These are phyloP conservation scores for Bryopsis sp. DNA, from an alignment of 139 green algal genomes.

Conservation along the genomic window DNA sequence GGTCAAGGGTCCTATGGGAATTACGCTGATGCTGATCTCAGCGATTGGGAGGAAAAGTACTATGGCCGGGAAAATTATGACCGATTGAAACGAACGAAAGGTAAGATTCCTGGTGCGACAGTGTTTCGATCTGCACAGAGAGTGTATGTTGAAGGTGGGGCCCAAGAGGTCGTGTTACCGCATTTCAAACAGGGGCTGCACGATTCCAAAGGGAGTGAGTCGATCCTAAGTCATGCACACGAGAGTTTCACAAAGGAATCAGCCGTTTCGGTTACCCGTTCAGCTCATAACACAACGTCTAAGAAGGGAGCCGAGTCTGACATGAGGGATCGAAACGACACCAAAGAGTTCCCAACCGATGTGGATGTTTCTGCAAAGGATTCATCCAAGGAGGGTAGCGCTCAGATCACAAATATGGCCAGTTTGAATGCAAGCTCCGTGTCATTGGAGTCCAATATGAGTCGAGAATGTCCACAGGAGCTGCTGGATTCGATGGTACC, in stretches of 20 bases:
- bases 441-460: too few species aligned
- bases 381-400: too few species aligned
- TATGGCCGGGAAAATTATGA: slow-evolving; percentile 7
- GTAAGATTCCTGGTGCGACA: neutral
- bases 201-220: neutral
- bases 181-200: neutral
- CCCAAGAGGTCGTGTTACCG: neutral
- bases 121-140: slow-evolving; percentile 1
- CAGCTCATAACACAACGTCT: neutral
- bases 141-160: neutral
- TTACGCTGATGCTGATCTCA: slow-evolving; percentile 9
- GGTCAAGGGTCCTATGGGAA: slow-evolving; percentile 1
- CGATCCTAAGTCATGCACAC: neutral
- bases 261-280: neutral
- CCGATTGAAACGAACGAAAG: neutral
- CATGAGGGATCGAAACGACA: too few species aligned
- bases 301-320: too few species aligned
- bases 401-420: too few species aligned
- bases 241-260: neutral
- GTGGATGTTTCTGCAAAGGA: too few species aligned
- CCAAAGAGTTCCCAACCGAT: too few species aligned
- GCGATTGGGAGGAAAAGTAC: slow-evolving; percentile 14
- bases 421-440: too few species aligned
- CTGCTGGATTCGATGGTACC: too few species aligned
- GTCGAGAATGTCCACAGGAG: too few species aligned